Percentiles rank a stretch among this genome's conserved stretches.
phyloP scores from a whole-genome alignment of 768 basidiomycete genomes.

The Phanerochaete carnosa region DNA sequence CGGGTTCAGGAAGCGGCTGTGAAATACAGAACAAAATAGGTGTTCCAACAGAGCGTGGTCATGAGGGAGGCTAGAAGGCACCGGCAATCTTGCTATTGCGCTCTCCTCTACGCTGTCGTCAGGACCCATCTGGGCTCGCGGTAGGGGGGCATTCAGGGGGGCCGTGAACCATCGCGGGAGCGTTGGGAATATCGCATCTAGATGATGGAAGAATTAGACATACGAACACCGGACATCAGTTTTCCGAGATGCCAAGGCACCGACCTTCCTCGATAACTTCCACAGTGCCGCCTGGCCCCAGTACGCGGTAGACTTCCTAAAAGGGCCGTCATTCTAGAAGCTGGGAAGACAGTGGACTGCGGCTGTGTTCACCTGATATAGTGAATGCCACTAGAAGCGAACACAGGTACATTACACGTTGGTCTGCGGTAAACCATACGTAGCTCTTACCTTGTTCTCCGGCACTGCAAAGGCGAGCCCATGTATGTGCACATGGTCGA shows the following conservation, averaged over 20 bases:
- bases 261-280: slow-evolving; percentile 74
- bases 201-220: background rate
- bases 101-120: slow-evolving; percentile 49
- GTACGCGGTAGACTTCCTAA: slow-evolving; percentile 70
- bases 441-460: slow-evolving; percentile 59
- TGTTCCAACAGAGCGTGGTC: slow-evolving; percentile 72
- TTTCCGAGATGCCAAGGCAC: slow-evolving; percentile 10
- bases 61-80: slow-evolving; percentile 43
- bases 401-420: background rate
- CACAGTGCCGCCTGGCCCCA: slow-evolving; percentile 65
- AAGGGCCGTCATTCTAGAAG: background rate
- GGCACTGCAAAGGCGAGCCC: slow-evolving; percentile 46
- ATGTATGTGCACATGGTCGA: slow-evolving; percentile 73
- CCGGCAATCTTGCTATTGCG: slow-evolving; percentile 28
- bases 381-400: slow-evolving; percentile 52
- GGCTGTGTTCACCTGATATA: slow-evolving; percentile 52
- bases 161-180: slow-evolving; percentile 78
- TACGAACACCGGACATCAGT: background rate
- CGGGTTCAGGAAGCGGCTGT: slow-evolving; percentile 68
- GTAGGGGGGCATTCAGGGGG: slow-evolving; percentile 49
- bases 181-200: slow-evolving; percentile 74
- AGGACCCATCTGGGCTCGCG: slow-evolving; percentile 43
- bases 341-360: slow-evolving; percentile 8
- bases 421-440: slow-evolving; percentile 6
- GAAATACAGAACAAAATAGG: slow-evolving; percentile 63